Evolutionary conservation across 768 basidiomycete species (phyloP).

Genomic region (Lentinula boryana): DNA sequence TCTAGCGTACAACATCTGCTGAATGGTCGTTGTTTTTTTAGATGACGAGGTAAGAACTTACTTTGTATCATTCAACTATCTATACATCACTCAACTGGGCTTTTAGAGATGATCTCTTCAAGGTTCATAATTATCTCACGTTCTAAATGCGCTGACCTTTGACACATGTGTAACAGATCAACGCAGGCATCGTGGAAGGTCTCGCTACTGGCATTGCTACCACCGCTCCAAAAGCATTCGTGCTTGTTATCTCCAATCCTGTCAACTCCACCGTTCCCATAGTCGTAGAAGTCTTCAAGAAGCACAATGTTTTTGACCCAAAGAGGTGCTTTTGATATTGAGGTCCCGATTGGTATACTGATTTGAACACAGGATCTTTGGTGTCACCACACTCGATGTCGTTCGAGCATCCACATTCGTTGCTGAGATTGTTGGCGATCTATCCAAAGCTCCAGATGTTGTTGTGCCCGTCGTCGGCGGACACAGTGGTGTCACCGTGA

Average conservation of each 20-base stretch:
- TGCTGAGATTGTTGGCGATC: conserved; percentile 66
- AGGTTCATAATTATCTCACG: conserved; percentile 41
- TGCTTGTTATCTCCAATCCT: conserved; percentile 97
- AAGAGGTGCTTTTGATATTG: conserved; percentile 55
- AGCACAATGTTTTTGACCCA: conserved; percentile 84
- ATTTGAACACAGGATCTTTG: conserved; percentile 66
- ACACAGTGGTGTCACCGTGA: conserved; percentile 86
- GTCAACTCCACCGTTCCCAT: conserved; percentile 99
- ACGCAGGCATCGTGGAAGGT: conserved; percentile 93
- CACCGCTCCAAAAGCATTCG: conserved; percentile 79
- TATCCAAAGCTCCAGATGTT: conserved; percentile 53
- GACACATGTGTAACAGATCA: conserved; percentile 55
- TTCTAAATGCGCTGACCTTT: neutral
- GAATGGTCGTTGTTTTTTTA: conserved; percentile 14
- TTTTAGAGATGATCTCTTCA: conserved; percentile 89
- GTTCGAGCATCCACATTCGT: conserved; percentile 98
- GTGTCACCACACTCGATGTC: conserved; percentile 97
- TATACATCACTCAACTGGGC: conserved; percentile 2
- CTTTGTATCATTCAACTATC: conserved; percentile 1
- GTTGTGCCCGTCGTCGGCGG: conserved; percentile 91
- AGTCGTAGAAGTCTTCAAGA: conserved; percentile 93
- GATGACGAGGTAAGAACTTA: conserved; percentile 45
- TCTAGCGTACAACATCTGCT: conserved; percentile 9
- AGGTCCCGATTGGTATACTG: conserved; percentile 3
- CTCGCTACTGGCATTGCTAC: conserved; percentile 88